A percentile compares a stretch with the other conserved stretches of the same genome.
Evolutionary conservation across 371 early-diverging fungal genomes (phyloP).

Genomic region (Apophysomyces variabilis): DNA sequence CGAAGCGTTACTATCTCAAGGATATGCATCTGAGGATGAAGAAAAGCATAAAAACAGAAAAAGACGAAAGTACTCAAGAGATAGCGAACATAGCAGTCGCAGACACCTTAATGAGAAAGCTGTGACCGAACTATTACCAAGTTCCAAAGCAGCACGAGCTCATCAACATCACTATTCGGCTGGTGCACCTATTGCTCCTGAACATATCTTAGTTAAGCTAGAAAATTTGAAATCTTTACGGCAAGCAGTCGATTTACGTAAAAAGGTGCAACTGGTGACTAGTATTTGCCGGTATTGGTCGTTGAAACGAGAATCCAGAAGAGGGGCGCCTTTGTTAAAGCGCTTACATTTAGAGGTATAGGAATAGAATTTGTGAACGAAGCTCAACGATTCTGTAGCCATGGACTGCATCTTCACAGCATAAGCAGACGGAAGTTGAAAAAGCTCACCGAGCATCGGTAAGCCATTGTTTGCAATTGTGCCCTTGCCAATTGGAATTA

Average conservation of each 20-base stretch:
- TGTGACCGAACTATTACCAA: slow-evolving; percentile 42
- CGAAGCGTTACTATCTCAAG: slow-evolving; percentile 12
- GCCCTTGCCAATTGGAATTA: neutral
- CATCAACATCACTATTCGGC: slow-evolving; percentile 63
- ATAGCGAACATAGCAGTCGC: slow-evolving; percentile 5
- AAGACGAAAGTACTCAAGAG: slow-evolving; percentile 8
- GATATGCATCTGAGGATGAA: slow-evolving; percentile 28
- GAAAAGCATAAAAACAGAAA: slow-evolving; percentile 24
- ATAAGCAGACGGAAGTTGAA: slow-evolving; percentile 80
- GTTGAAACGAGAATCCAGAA: slow-evolving; percentile 83
- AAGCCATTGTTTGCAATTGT: slow-evolving; percentile 6
- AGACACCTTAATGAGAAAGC: slow-evolving; percentile 13
- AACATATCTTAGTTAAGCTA: slow-evolving; percentile 67
- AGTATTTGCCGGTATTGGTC: slow-evolving; percentile 92
- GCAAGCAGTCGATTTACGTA: slow-evolving; percentile 48
- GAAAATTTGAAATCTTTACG: slow-evolving; percentile 51
- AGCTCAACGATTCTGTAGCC: slow-evolving; percentile 57
- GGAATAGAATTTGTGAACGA: neutral
- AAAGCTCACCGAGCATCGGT: slow-evolving; percentile 69
- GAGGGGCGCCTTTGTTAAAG: slow-evolving; percentile 93
- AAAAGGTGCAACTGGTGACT: slow-evolving; percentile 59
- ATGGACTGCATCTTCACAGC: slow-evolving; percentile 89
- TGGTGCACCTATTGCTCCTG: slow-evolving; percentile 72
- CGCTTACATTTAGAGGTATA: slow-evolving; percentile 91
- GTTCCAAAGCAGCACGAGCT: slow-evolving; percentile 64